A percentile compares a stretch with the other conserved stretches of the same genome.
These are phyloP conservation scores for Kodamaea sp. DNA, from an alignment of 1,139 yeast genomes.

Conservation along the genomic window DNA sequence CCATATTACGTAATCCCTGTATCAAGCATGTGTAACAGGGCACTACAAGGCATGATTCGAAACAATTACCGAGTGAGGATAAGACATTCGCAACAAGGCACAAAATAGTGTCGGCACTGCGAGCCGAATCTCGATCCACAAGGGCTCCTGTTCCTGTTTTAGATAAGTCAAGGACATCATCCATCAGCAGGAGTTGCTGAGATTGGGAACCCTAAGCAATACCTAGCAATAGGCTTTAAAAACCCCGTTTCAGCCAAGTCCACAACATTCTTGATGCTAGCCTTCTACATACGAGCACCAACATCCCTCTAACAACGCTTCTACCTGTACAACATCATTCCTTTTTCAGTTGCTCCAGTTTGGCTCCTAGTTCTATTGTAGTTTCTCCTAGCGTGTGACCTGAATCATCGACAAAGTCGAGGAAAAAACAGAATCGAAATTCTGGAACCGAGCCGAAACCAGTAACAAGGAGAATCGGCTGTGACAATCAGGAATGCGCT, in stretches of 20 bases:
- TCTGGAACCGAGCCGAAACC: background rate
- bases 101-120: background rate
- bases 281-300: background rate
- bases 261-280: background rate
- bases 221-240: too few relatives aligned
- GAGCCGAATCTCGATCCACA: too few relatives aligned
- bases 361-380: background rate
- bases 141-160: background rate
- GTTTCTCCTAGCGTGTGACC: background rate
- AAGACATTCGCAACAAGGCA: background rate
- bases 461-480: background rate
- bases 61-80: conserved; percentile 2
- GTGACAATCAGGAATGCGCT: conserved; percentile 6
- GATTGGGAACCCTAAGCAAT: background rate
- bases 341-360: background rate
- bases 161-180: background rate
- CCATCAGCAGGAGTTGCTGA: background rate
- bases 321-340: background rate
- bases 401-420: too few relatives aligned
- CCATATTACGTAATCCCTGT: background rate
- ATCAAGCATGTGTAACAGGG: conserved; percentile 1
- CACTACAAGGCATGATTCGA: background rate
- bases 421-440: too few relatives aligned
- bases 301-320: background rate
- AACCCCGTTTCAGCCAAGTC: background rate